Conservation (phyloP, 2,329 filamentous ascomycete species). For the Penicillium thymicola region DNA sequence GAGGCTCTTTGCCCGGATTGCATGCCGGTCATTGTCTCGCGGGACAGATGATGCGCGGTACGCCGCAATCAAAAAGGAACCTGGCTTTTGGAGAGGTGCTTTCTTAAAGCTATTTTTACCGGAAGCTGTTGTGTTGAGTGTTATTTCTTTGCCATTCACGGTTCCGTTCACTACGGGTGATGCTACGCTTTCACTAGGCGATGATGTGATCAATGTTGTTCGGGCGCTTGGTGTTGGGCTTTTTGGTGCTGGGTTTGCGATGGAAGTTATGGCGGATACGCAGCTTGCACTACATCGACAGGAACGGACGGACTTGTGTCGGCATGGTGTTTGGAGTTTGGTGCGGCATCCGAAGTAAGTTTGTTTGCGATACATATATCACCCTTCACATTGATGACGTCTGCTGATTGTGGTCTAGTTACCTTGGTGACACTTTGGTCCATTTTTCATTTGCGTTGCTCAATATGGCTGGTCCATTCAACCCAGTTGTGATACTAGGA, state of each 20-base stretch:
- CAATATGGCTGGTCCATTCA: slow-evolving; percentile 54
- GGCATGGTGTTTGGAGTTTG: slow-evolving; percentile 60
- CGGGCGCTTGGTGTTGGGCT: slow-evolving; percentile 52
- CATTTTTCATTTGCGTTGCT: slow-evolving; percentile 60
- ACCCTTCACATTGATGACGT: background rate
- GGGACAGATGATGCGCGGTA: slow-evolving; percentile 58
- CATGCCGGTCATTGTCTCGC: slow-evolving; percentile 47
- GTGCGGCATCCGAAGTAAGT: slow-evolving; percentile 61
- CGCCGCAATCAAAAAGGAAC: slow-evolving; percentile 49
- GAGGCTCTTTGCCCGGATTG: slow-evolving; percentile 55
- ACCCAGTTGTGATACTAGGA: slow-evolving; percentile 54
- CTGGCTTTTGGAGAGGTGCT: slow-evolving; percentile 57
- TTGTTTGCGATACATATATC: background rate
- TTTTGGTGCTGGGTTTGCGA: slow-evolving; percentile 54
- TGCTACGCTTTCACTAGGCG: slow-evolving; percentile 32
- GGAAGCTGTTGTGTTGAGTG: slow-evolving; percentile 55
- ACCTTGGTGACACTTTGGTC: slow-evolving; percentile 59
- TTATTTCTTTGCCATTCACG: slow-evolving; percentile 58
- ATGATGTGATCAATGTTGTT: slow-evolving; percentile 19
- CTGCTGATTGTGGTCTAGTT: slow-evolving; percentile 40
- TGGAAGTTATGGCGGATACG: slow-evolving; percentile 57
- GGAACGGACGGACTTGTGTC: slow-evolving; percentile 44
- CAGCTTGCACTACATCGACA: slow-evolving; percentile 54
- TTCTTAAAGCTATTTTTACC: slow-evolving; percentile 55
- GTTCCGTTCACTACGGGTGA: slow-evolving; percentile 47